Percentiles rank a stretch among this genome's conserved stretches.
phyloP scores from a whole-genome alignment of 495 filamentous ascomycete species.

The Daldinia vernicosa region DNA sequence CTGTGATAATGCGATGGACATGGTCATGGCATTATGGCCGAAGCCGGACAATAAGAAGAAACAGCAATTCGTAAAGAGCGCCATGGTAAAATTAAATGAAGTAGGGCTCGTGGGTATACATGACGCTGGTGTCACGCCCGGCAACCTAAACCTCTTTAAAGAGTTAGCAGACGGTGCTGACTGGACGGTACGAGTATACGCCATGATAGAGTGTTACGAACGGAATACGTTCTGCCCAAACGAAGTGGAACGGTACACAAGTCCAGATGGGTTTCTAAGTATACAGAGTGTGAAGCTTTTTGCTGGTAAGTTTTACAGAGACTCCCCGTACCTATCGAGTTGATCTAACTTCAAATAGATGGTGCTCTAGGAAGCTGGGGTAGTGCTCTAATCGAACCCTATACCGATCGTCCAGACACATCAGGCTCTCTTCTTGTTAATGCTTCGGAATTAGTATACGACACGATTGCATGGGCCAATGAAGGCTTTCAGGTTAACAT shows the following conservation, averaged over 20 bases:
- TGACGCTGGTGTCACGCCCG: conserved; percentile 65
- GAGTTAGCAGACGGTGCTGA: conserved; percentile 55
- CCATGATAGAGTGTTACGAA: conserved; percentile 69
- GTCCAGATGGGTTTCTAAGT: conserved; percentile 54
- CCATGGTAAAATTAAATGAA: conserved; percentile 65
- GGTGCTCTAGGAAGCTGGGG: conserved; percentile 73
- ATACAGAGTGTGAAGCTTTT: conserved; percentile 68
- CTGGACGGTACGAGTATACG: conserved; percentile 67
- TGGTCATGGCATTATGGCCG: conserved; percentile 63
- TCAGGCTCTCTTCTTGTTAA: conserved; percentile 69
- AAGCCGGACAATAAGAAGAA: conserved; percentile 60
- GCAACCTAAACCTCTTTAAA: conserved; percentile 60
- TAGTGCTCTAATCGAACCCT: conserved; percentile 69
- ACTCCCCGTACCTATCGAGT: not conserved
- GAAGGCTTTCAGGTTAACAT: conserved; percentile 67
- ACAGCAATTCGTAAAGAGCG: conserved; percentile 58
- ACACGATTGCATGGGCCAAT: conserved; percentile 59
- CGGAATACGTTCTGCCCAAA: conserved; percentile 68
- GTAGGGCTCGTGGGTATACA: conserved; percentile 70
- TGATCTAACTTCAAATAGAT: conserved; percentile 53
- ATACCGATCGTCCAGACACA: conserved; percentile 63
- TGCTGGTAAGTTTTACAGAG: conserved; percentile 52
- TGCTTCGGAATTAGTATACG: conserved; percentile 57
- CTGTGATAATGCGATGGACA: conserved; percentile 74
- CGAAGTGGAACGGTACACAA: conserved; percentile 50